Percentiles rank a stretch among this genome's conserved stretches.
Conservation (phyloP, 345 rosid species). For the thale cress (Arabidopsis thaliana) region DNA sequence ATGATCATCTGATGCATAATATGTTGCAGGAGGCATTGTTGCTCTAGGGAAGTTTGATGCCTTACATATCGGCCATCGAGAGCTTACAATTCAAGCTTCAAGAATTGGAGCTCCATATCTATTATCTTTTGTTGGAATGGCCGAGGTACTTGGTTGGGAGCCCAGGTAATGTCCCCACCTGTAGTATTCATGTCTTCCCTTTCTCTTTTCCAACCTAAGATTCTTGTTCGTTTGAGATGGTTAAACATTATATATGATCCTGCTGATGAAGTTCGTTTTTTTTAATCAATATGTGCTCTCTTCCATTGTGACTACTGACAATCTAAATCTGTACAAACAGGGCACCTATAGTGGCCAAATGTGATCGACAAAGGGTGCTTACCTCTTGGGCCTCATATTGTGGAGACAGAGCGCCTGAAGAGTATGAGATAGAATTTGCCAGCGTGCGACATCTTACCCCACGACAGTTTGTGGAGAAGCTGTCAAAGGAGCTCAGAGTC, state of each 20-base stretch:
- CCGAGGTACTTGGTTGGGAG: constrained; percentile 93
- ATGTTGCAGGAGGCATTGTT: constrained; percentile 77
- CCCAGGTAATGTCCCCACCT: constrained; percentile 60
- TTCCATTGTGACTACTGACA: constrained; percentile 10
- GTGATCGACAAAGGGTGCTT: constrained; percentile 84
- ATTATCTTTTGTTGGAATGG: constrained; percentile 90
- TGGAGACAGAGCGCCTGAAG: constrained; percentile 65
- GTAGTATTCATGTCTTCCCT: constrained; percentile 17
- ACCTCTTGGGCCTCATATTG: constrained; percentile 81
- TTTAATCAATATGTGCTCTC: background rate
- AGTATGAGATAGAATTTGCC: constrained; percentile 71
- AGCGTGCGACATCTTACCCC: constrained; percentile 88
- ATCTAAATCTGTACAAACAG: constrained; percentile 46
- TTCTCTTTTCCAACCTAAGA: background rate
- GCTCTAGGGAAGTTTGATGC: constrained; percentile 99
- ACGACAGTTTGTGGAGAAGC: constrained; percentile 85
- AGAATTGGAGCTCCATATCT: constrained; percentile 80
- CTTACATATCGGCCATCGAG: constrained; percentile 89
- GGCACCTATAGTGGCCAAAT: constrained; percentile 84
- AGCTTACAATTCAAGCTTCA: constrained; percentile 93
- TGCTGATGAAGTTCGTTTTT: background rate
- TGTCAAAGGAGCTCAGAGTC: constrained; percentile 74
- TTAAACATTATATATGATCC: constrained; percentile 1
- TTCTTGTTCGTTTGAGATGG: background rate
- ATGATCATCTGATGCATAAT: background rate